Evolutionary conservation across 2,329 filamentous ascomycete species (phyloP).

Genomic region (Nectriaceae sp.): DNA sequence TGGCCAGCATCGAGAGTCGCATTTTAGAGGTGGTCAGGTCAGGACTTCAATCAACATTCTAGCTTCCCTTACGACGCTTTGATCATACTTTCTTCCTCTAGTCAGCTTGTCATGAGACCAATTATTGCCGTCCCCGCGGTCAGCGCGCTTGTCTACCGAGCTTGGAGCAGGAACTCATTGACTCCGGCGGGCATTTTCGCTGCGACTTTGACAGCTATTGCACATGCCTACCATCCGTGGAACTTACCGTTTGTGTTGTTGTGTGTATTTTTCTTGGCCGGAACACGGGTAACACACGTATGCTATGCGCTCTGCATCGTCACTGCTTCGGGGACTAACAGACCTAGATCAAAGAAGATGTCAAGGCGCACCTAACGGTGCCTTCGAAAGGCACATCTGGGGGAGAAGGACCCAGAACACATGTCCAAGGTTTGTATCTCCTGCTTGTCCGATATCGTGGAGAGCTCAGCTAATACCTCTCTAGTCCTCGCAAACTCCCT

Average conservation of each 20-base stretch:
- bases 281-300: slow-evolving; percentile 82
- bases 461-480: slow-evolving; percentile 3
- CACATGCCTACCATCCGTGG: slow-evolving; percentile 92
- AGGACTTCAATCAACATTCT: neutral
- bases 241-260: slow-evolving; percentile 86
- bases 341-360: slow-evolving; percentile 75
- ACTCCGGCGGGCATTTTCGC: slow-evolving; percentile 74
- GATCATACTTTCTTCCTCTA: neutral
- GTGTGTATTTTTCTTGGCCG: slow-evolving; percentile 82
- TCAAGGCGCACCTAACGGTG: slow-evolving; percentile 81
- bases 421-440: slow-evolving; percentile 66
- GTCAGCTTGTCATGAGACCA: slow-evolving; percentile 51
- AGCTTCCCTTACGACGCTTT: neutral
- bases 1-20: neutral
- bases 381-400: slow-evolving; percentile 71
- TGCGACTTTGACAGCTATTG: slow-evolving; percentile 71
- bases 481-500: slow-evolving; percentile 82
- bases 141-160: slow-evolving; percentile 63
- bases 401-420: slow-evolving; percentile 80
- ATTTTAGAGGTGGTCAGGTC: slow-evolving; percentile 1
- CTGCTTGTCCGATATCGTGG: neutral
- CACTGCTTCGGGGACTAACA: slow-evolving; percentile 11
- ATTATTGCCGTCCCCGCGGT: slow-evolving; percentile 60
- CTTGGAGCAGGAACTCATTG: slow-evolving; percentile 73
- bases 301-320: slow-evolving; percentile 5